Base-by-base conservation (phyloP, 352 stramenopile genomes). In the Achlya hypogyna region DNA sequence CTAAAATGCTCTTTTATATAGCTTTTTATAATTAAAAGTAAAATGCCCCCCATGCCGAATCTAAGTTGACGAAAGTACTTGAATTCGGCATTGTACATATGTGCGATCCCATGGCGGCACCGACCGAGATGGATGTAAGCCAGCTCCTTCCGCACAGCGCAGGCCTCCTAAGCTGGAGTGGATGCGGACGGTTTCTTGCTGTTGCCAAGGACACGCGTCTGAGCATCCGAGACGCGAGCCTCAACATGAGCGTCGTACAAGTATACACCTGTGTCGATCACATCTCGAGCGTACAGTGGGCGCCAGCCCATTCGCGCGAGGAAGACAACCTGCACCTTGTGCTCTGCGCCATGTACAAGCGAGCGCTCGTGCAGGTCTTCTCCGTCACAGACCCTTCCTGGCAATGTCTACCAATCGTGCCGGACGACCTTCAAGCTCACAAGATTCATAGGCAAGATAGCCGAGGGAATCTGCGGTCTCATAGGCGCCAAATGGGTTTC, bases 81-180 rank as follows among this genome's bases (percentile, higher is more conserved):
- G n/a, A n/a, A n/a, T n/a, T n/a, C n/a, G n/a, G n/a, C n/a, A n/a
- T n/a, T n/a, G n/a, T n/a, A n/a, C n/a, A n/a, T n/a, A n/a, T n/a
- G n/a, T n/a, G n/a, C n/a, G n/a, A n/a, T n/a, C n/a, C n/a, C n/a
- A n/a, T n/a, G n/a, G n/a, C n/a, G n/a, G n/a, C n/a, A n/a, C n/a
- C n/a, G n/a, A n/a, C n/a, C 32, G 53, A 58, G 6, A 67, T 27
- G 18, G 59, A 60, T 29, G 60, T 67, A 12, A 67, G 60, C 28
- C 38, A 67, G 49, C 27, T 77, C 8, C 72, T 91, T 65, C 77
- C 74, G 31, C 74, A 77, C 20, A 79, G 71, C 49, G 74, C 69
- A 5, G 82, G 81, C 0, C 75, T 93, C 18, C 79, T 80, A 67
- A 79, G 84, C 32, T 93, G 79, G 79, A 89, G 82, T 51, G 79